Conservation (phyloP, 345 rosid species). For the Sonneratia caseolaris region DNA sequence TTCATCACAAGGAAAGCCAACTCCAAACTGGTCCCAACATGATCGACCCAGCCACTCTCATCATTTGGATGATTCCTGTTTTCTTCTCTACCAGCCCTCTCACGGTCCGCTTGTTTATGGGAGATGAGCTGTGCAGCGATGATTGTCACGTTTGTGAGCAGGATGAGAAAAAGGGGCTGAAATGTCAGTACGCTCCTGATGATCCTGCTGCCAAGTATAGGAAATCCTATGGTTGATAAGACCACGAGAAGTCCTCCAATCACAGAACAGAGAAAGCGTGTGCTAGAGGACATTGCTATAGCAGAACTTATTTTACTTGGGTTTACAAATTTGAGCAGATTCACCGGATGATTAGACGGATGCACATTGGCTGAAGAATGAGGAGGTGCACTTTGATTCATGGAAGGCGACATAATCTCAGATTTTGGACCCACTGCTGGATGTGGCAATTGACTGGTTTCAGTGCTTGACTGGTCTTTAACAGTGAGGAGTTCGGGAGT, state of each 20-base stretch:
- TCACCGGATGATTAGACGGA: not conserved
- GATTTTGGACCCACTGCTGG: not conserved
- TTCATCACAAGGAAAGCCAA: constrained; percentile 43
- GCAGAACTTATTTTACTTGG: constrained; percentile 50
- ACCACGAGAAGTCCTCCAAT: constrained; percentile 41
- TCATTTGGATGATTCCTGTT: constrained; percentile 17
- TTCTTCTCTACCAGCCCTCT: constrained; percentile 19
- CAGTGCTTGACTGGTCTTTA: not conserved
- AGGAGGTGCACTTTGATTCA: constrained; percentile 24
- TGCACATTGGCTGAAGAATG: constrained; percentile 3
- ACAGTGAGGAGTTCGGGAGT: not conserved
- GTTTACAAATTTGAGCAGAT: constrained; percentile 15
- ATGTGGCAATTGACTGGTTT: not conserved
- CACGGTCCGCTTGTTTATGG: constrained; percentile 16
- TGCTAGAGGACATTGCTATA: constrained; percentile 34
- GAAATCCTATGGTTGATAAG: constrained; percentile 44
- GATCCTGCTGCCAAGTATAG: constrained; percentile 30
- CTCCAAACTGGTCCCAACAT: constrained; percentile 60
- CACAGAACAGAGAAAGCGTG: constrained; percentile 41
- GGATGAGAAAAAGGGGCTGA: constrained; percentile 59
- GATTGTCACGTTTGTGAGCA: constrained; percentile 51
- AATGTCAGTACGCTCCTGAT: constrained; percentile 33
- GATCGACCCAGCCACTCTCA: constrained; percentile 45
- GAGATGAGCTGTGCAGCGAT: constrained; percentile 36
- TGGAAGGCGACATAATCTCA: constrained; percentile 2